A percentile compares a stretch with the other conserved stretches of the same genome.
Evolutionary conservation across 2,329 filamentous ascomycete species (phyloP).

Genomic region (Waltergamsia citrina): DNA sequence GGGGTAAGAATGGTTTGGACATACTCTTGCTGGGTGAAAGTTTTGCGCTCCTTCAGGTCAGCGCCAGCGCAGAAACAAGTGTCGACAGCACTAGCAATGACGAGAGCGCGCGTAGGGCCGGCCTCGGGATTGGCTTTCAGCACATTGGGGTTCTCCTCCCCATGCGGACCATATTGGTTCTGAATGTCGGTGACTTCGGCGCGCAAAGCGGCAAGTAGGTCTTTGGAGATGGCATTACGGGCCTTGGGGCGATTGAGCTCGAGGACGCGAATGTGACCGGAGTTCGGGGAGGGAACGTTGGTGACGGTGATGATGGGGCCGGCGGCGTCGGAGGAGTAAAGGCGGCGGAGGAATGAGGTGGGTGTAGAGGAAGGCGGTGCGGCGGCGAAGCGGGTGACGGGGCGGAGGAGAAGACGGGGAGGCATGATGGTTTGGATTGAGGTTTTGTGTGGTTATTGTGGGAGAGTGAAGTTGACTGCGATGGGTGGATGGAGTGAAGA

Average conservation of each 20-base stretch:
- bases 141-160: slow-evolving; percentile 36
- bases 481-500: no score
- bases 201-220: slow-evolving; percentile 63
- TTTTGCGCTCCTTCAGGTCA: slow-evolving; percentile 79
- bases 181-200: slow-evolving; percentile 66
- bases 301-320: slow-evolving; percentile 57
- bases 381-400: slow-evolving; percentile 12
- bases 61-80: slow-evolving; percentile 88
- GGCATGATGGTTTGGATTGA: not conserved
- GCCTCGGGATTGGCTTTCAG: slow-evolving; percentile 35
- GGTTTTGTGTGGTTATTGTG: not conserved
- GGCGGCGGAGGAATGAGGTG: slow-evolving; percentile 10
- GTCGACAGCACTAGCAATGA: slow-evolving; percentile 80
- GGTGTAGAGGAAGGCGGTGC: not conserved
- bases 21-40: slow-evolving; percentile 71
- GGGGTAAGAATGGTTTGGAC: not conserved
- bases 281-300: slow-evolving; percentile 66
- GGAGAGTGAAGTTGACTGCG: no score
- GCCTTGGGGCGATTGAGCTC: slow-evolving; percentile 77
- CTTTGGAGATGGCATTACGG: slow-evolving; percentile 82
- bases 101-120: slow-evolving; percentile 65
- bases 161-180: slow-evolving; percentile 45
- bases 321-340: slow-evolving; percentile 32
- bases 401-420: slow-evolving; percentile 19
- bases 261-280: slow-evolving; percentile 79